Base-by-base conservation (phyloP, 768 basidiomycete genomes). In the Panaeolus cyanescens region DNA sequence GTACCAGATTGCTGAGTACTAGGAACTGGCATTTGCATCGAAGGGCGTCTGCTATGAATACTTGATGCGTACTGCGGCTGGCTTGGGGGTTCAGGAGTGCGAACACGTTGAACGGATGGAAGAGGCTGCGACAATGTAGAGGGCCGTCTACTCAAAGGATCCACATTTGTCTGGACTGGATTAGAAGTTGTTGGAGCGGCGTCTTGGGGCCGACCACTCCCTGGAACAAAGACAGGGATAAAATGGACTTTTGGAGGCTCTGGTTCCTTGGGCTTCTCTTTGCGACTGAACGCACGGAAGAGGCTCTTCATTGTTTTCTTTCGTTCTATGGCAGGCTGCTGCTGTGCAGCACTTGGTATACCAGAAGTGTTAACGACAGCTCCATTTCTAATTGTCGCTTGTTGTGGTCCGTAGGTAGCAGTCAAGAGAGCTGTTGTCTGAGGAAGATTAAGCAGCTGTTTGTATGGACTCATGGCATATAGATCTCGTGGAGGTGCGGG, bases 401-500 rank as follows among this genome's bases (percentile, higher is more conserved):
- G 61, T 30, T 68, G 68, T 12, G 63, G 57, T 4, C 66, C 69
- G 62, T 74, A 77, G 8, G 71, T 71, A 17, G 71, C 74, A 17
- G 72, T 77, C 4, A 77, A 74, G 54, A 80, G 66, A 1, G 75
- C 71, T 3, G 76, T 76, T 2, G 82, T 80, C 42, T 78, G 76
- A 1, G 83, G 85, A 17, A 88, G 80, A 57, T 80, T 79, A 5
- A 88, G 75, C 0, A 90, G 70, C 0, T 75, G 72, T 56, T 82
- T 80, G 69, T 89, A 89, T 0, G 87, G 87, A 0, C 86, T 78
- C 28, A 74, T 72, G 12, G 82, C 79, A 70, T 87, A 89, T 7
- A 91, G 58, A 67, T 91, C 85, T 31, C 74, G 73, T 0, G 91
- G 91, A 0, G 85, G 89, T 2, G 69, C 61, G 0, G 91, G 91